phyloP scores from a whole-genome alignment of 1,284 basidiomycete species.

The Puccinia hordei region DNA sequence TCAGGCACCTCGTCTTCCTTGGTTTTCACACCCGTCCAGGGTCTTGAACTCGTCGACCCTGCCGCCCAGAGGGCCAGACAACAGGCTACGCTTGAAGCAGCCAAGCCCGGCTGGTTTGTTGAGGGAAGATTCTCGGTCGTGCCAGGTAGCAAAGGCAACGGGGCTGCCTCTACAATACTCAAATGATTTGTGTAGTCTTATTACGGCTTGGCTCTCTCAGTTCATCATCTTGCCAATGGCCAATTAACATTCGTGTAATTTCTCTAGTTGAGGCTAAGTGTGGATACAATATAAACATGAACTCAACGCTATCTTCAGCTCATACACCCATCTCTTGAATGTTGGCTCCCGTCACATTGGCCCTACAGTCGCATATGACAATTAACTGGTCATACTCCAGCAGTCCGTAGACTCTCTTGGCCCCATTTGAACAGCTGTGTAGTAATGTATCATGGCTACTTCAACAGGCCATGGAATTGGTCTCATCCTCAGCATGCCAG shows the following conservation, averaged over 20 bases:
- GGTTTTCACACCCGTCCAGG: conserved; percentile 52
- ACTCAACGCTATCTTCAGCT: neutral
- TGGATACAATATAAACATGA: neutral
- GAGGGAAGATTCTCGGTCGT: conserved; percentile 71
- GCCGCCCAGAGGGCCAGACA: conserved; percentile 66
- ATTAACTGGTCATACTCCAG: too few relatives aligned
- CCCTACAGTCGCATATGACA: too few relatives aligned
- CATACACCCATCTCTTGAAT: neutral
- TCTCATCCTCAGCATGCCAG: too few relatives aligned
- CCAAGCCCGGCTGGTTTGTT: conserved; percentile 89
- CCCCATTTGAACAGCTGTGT: too few relatives aligned
- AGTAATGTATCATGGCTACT: too few relatives aligned
- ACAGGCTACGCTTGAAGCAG: conserved; percentile 70
- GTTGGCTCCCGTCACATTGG: neutral
- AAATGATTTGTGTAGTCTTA: neutral
- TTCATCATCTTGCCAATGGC: neutral
- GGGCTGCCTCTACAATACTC: conserved; percentile 14
- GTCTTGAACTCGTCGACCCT: conserved; percentile 82
- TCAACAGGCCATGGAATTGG: too few relatives aligned
- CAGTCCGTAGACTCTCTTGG: too few relatives aligned
- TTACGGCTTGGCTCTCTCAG: neutral
- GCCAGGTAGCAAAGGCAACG: conserved; percentile 38
- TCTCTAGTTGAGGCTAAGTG: neutral
- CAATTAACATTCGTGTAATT: neutral
- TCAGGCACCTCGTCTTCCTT: conserved; percentile 47